These are phyloP conservation scores for Gracilaria vermiculophylla DNA, from an alignment of 23 red algal genomes.

Conservation along the genomic window DNA sequence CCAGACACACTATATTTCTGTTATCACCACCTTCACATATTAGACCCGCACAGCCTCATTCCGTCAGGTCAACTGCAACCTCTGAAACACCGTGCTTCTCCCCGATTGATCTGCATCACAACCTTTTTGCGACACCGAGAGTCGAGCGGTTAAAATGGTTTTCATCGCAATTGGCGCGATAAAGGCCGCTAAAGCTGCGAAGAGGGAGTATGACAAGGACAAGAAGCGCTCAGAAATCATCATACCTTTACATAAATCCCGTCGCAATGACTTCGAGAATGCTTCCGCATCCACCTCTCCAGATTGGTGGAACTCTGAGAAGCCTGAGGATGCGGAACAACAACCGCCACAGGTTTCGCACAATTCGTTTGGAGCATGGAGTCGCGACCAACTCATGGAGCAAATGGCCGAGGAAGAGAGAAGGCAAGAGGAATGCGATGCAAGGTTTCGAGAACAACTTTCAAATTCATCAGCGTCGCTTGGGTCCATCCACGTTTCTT, in stretches of 20 bases:
- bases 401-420: neutral
- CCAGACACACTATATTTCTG: too few relatives aligned
- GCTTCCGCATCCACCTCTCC: conserved; percentile 1
- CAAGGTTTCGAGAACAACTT: conserved; percentile 15
- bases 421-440: neutral
- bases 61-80: too few relatives aligned
- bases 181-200: conserved; percentile 27
- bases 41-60: too few relatives aligned
- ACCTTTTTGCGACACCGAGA: too few relatives aligned
- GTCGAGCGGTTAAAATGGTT: too few relatives aligned
- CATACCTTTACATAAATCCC: conserved; percentile 10
- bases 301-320: conserved; percentile 2
- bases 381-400: neutral
- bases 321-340: neutral
- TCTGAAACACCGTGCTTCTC: too few relatives aligned
- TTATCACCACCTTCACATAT: too few relatives aligned
- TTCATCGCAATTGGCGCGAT: conserved; percentile 38
- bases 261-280: neutral
- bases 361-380: conserved; percentile 21
- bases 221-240: conserved; percentile 43
- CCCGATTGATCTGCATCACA: too few relatives aligned
- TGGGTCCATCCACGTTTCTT: neutral
- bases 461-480: conserved; percentile 9
- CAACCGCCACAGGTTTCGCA: neutral
- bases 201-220: conserved; percentile 45